phyloP scores from a whole-genome alignment of 257 asterid species.

The Solanum lycopersicoides region DNA sequence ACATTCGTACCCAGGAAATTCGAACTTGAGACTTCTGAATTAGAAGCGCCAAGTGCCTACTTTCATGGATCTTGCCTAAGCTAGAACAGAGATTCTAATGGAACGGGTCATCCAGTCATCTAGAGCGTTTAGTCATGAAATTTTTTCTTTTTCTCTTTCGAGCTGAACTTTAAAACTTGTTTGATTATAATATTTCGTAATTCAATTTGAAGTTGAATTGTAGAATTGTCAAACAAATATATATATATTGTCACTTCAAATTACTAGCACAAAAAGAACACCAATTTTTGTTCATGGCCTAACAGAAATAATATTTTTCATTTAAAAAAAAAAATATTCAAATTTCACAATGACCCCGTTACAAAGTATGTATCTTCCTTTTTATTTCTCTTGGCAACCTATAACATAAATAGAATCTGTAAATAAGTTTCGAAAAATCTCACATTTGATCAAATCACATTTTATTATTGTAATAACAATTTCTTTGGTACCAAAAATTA shows the following conservation, averaged over 20 bases:
- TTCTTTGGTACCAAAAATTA: not conserved
- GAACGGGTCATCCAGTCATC: not conserved
- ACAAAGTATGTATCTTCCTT: not conserved
- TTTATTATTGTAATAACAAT: not conserved
- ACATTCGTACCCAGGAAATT: rapidly evolving
- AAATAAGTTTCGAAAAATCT: not conserved
- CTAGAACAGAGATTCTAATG: not conserved
- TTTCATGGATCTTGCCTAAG: not conserved
- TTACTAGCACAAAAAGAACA: not conserved
- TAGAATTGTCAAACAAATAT: no score
- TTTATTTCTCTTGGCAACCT: not conserved
- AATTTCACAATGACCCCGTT: not conserved
- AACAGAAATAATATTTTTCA: no score
- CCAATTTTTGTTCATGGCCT: not conserved
- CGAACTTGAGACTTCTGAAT: rapidly evolving
- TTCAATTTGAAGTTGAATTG: not conserved
- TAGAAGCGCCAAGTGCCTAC: constrained; percentile 4
- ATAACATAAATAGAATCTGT: not conserved
- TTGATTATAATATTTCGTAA: no score
- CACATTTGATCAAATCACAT: not conserved
- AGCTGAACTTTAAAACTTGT: not conserved
- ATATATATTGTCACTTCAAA: not conserved
- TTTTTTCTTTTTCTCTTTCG: rapidly evolving
- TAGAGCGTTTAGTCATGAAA: not conserved
- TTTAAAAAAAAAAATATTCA: no score